Evolutionary conservation across 306 rosid genomes (phyloP), one percentile per base, ranked within the genome.

Genomic region (Bauhinia variegata): DNA sequence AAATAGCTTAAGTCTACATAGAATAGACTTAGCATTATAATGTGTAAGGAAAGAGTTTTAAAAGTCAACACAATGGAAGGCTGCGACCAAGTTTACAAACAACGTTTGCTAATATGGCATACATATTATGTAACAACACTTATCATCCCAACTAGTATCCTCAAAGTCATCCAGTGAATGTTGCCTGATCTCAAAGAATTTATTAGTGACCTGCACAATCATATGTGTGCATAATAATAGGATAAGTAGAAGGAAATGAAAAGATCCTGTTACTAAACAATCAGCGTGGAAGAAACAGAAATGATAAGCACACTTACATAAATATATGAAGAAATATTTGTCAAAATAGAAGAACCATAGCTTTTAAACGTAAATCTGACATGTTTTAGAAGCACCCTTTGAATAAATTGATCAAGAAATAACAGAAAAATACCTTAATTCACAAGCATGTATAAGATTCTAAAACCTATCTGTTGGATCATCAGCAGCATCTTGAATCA

Each of bases 111-210:
- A n/a, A n/a, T n/a, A n/a, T n/a, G n/a, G n/a, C n/a, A n/a, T n/a
- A n/a, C n/a, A n/a, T n/a, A n/a, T n/a, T n/a, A n/a, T n/a, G n/a
- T n/a, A n/a, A n/a, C n/a, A n/a, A 73, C 91, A 86, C 78, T 88
- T 93, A 44, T 78, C 82, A 57, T 88, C 89, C 99, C 91, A 93
- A 71, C 85, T 80, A 10, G 75, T 47, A 73, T 78, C 87, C 65
- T 65, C 85, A 64, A 54, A 76, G 54, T 56, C 84, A 67, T 80
- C 60, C 8, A 56, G 38, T 59, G 87, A 79, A 58, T 69, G 67
- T 71, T 83, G 91, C 76, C 83, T 90, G 80, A 93, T 86, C 83
- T 86, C 87, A 61, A 84, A 81, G 81, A 93, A 90, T 70, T 90
- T 90, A 71, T 78, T 74, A 30, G 90, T 64, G 19, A 88, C 89